These are phyloP conservation scores for Candida loeiensis DNA, from an alignment of 805 yeast genomes.

Conservation along the genomic window DNA sequence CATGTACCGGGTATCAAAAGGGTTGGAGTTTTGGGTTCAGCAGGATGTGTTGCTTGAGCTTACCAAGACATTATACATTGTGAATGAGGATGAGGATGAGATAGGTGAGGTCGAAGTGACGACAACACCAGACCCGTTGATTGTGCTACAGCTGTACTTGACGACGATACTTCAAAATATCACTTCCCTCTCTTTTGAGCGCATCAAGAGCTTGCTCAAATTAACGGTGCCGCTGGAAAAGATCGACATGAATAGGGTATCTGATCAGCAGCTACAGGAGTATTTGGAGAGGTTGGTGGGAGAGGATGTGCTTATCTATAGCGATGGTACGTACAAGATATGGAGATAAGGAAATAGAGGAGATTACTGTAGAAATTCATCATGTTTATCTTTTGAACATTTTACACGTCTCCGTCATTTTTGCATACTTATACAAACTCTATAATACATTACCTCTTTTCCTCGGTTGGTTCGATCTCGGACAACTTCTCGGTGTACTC, in stretches of 20 bases:
- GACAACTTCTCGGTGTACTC: constrained; percentile 22
- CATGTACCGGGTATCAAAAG: constrained; percentile 32
- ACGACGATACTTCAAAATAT: constrained; percentile 56
- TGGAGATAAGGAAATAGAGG: constrained; percentile 8
- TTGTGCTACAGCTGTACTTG: constrained; percentile 43
- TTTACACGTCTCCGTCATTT: too few relatives aligned
- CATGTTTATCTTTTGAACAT: too few relatives aligned
- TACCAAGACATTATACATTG: constrained; percentile 29
- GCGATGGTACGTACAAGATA: constrained; percentile 34
- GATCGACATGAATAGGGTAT: constrained; percentile 29
- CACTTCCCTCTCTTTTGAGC: constrained; percentile 45
- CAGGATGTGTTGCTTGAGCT: constrained; percentile 49
- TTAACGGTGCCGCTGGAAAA: constrained; percentile 55
- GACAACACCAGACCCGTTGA: neutral
- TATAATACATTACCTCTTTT: constrained; percentile 1
- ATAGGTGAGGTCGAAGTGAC: neutral
- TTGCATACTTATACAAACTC: neutral
- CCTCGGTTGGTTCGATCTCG: neutral
- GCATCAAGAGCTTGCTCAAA: constrained; percentile 51
- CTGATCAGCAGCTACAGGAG: constrained; percentile 39
- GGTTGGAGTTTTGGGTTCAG: constrained; percentile 60
- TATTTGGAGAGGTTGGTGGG: constrained; percentile 42
- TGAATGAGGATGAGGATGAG: constrained; percentile 30
- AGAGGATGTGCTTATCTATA: constrained; percentile 36
- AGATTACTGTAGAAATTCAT: too few relatives aligned